A percentile compares a stretch with the other conserved stretches of the same genome.
phyloP scores from a whole-genome alignment of 352 stramenopile species.

The Globisporangium camurandrum region DNA sequence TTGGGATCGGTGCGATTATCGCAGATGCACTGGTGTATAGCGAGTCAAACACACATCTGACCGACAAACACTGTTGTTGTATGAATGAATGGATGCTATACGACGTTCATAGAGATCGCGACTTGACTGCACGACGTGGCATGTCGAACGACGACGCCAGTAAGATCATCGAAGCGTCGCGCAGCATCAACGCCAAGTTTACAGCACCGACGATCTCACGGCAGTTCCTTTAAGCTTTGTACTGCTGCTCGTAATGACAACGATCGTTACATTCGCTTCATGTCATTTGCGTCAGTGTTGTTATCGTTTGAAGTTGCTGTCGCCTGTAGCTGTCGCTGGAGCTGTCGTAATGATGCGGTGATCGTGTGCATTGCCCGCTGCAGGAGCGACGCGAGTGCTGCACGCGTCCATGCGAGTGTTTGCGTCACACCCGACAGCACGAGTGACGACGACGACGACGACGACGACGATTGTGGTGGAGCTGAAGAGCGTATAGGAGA shows the following conservation, averaged over 20 bases:
- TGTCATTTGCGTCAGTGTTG: too few species aligned
- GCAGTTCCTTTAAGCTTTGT: constrained; percentile 75
- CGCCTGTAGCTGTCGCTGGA: too few species aligned
- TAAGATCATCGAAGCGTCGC: constrained; percentile 65
- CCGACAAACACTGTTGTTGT: background rate
- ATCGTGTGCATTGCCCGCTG: constrained; percentile 1
- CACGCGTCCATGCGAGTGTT: background rate
- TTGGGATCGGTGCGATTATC: constrained; percentile 58
- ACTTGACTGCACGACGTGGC: constrained; percentile 46
- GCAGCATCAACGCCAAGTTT: constrained; percentile 83
- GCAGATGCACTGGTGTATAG: background rate
- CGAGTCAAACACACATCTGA: background rate
- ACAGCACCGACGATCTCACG: constrained; percentile 72
- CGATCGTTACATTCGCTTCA: too few species aligned
- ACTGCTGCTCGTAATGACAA: too few species aligned
- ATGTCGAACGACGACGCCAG: constrained; percentile 66
- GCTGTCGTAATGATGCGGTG: background rate
- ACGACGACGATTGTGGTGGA: background rate
- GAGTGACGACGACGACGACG: constrained; percentile 3
- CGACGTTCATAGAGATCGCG: constrained; percentile 39
- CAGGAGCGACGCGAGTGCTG: background rate
- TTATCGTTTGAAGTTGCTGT: too few species aligned
- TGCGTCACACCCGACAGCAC: background rate
- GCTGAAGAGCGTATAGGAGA: too few species aligned
- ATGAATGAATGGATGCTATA: background rate